A percentile compares a stretch with the other conserved stretches of the same genome.
Conservation (phyloP, 2,329 filamentous ascomycete genomes). For the Catunica adiposa region DNA sequence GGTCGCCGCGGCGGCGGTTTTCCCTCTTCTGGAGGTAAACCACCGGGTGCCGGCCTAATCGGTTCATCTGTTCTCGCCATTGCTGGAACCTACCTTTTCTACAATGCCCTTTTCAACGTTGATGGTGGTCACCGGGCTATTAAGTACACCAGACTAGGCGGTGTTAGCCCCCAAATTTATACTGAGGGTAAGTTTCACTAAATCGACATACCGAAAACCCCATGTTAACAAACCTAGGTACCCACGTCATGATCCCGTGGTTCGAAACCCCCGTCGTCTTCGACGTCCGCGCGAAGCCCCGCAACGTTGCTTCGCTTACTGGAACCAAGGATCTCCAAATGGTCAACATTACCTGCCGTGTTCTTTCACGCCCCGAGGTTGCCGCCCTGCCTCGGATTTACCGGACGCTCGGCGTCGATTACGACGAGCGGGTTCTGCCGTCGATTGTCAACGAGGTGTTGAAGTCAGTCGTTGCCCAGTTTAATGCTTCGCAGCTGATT, state of each 20-base stretch:
- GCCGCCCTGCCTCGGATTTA: conserved; percentile 91
- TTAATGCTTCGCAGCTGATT: conserved; percentile 96
- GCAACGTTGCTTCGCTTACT: conserved; percentile 90
- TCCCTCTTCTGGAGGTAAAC: conserved; percentile 25
- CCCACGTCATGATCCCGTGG: conserved; percentile 88
- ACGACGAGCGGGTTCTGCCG: conserved; percentile 89
- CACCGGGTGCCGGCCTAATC: conserved; percentile 23
- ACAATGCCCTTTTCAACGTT: conserved; percentile 59
- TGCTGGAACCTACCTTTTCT: conserved; percentile 32
- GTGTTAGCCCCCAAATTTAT: conserved; percentile 95
- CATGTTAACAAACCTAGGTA: too few relatives aligned
- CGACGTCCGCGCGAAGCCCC: conserved; percentile 93
- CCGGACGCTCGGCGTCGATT: conserved; percentile 84
- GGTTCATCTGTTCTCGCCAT: conserved; percentile 30
- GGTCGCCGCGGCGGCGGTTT: conserved; percentile 28
- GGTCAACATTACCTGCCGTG: conserved; percentile 99
- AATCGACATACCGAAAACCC: too few relatives aligned
- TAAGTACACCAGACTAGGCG: conserved; percentile 86
- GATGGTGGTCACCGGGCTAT: conserved; percentile 98
- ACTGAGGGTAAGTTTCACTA: conserved; percentile 56
- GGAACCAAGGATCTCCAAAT: conserved; percentile 99
- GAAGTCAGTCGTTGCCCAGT: conserved; percentile 97
- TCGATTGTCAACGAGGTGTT: conserved; percentile 98
- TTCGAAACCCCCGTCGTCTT: conserved; percentile 94
- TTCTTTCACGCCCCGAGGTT: conserved; percentile 78